A percentile compares a stretch with the other conserved stretches of the same genome.
Evolutionary conservation across 192 early-diverging fungal genomes (phyloP).

Genomic region (Haplosporangium gracile): DNA sequence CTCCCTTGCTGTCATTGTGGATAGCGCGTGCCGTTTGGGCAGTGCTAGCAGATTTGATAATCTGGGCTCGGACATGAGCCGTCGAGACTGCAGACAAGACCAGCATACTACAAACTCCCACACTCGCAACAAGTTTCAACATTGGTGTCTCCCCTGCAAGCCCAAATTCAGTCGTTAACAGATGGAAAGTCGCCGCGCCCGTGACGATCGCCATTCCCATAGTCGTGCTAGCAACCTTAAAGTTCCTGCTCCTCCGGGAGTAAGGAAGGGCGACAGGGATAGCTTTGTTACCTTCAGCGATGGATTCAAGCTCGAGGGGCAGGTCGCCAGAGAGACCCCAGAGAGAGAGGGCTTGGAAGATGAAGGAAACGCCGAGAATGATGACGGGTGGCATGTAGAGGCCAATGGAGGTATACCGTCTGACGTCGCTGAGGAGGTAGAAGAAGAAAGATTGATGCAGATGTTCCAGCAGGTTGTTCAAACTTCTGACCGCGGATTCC

Average conservation of each 20-base stretch:
- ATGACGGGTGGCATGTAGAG: conserved; percentile 90
- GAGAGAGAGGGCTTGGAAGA: conserved; percentile 76
- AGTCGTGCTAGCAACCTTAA: conserved; percentile 18
- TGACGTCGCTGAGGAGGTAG: conserved; percentile 88
- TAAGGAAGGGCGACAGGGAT: conserved; percentile 57
- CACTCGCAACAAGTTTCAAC: conserved; percentile 36
- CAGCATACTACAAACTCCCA: conserved; percentile 36
- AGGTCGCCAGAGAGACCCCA: conserved; percentile 55
- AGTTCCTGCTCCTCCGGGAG: conserved; percentile 46
- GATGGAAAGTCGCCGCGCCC: conserved; percentile 32
- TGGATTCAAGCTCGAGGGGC: conserved; percentile 54
- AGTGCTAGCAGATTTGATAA: conserved; percentile 1
- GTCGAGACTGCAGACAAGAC: conserved; percentile 35
- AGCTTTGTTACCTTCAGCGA: conserved; percentile 30
- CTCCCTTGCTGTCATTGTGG: conserved; percentile 14
- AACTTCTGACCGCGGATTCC: conserved; percentile 85
- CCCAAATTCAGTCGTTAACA: conserved; percentile 39
- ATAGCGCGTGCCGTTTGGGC: neutral
- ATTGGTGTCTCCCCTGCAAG: conserved; percentile 39
- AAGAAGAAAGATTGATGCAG: conserved; percentile 98
- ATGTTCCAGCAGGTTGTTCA: conserved; percentile 94
- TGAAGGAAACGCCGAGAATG: conserved; percentile 79
- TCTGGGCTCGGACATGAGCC: conserved; percentile 17
- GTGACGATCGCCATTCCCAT: conserved; percentile 46
- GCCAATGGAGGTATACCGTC: conserved; percentile 87